Evolutionary conservation across 2,329 filamentous ascomycete genomes (phyloP), one percentile per base, ranked within the genome.

Genomic region (Sclerotinia nivalis): DNA sequence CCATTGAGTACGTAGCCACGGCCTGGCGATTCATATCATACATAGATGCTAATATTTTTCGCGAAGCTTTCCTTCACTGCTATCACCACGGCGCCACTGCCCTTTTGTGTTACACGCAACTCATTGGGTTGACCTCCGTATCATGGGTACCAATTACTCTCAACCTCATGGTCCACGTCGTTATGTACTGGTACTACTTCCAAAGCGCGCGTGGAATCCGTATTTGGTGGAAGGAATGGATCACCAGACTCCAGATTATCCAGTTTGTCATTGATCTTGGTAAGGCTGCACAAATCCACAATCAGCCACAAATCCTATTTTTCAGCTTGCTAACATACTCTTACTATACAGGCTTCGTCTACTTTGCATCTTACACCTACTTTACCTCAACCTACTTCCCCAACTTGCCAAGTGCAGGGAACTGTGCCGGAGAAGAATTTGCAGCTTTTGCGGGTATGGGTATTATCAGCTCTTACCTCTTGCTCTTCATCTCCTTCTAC

Each of bases 121-220:
- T 98, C 75, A 91, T 97, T 78, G 95, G 95, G 75, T 88, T 92
- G 79, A 98, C 95, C 59, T 88, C 95, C 56, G 95, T 98, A 70
- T 97, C 94, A 72, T 98, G 95, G 95, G 93, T 97, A 69, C 90
- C 91, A 73, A 98, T 98, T 80, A 91, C 89, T 68, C 88, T 98
- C 77, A 98, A 98, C 87, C 84, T 98, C 79, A 89, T 88, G 73
- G 95, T 98, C 69, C 95, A 98, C 84, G 95, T 98, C 71, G 92
- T 97, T 80, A 98, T 98, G 95, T 98, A 98, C 90, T 97, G 94
- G 94, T 98, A 98, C 89, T 98, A 98, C 88, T 98, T 98, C 90
- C 95, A 98, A 87, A 95, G 93, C 79, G 94, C 95, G 69, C 93
- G 95, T 76, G 96, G 96, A 76, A 89, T 98, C 82, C 91, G 90